Base-by-base conservation (phyloP, 2,329 filamentous ascomycete species). In the Diaporthe helianthi region DNA sequence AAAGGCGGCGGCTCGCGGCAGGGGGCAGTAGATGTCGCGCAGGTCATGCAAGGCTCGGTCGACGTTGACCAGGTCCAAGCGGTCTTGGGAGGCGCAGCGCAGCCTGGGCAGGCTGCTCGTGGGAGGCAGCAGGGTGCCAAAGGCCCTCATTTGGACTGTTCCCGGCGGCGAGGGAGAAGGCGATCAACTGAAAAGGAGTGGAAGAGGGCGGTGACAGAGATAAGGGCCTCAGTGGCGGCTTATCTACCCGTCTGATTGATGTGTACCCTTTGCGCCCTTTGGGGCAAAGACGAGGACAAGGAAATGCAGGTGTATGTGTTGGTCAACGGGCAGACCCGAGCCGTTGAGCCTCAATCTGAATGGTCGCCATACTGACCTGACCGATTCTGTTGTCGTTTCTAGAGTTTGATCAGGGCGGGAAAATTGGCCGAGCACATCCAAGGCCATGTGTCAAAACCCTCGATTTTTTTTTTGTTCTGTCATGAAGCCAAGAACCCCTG, bases 31-130 rank as follows among this genome's bases (percentile, higher is more conserved):
- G 44, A 71, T 69, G 31, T 67, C 51, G 51, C 67, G 65, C 41
- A 71, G 64, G 19, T 71, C 63, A 22, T 65, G 70, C 36, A 71
- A 31, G 36, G 70, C 70, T 22, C 22, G 33, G 19, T 69, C 64
- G 55, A 71, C 69, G 33, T 53, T 69, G 44, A 38, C 58, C 29
- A 60, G 26, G 36, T 65, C 65, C 44, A 69, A 24, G 22, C 61
- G 55, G 36, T 53, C 61, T 33, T 55, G 51, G 33, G 44, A 60
- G 24, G 70, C 49, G 58, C 33, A 63, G n/a, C 67, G 67, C 51
- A 71, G 55, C 17, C 36, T 51, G 15, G 70, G 70, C 33, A 71
- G 67, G 55, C 70, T 67, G 63, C 70, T 69, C 55, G 70, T 71
- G 5, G 70, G 70, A 49, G 63, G 63, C 51, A 65, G 55, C 44